Evolutionary conservation across 73 alveolate genomes (phyloP), one percentile per base, ranked within the genome.

Genomic region (Tetrahymena elliotti): DNA sequence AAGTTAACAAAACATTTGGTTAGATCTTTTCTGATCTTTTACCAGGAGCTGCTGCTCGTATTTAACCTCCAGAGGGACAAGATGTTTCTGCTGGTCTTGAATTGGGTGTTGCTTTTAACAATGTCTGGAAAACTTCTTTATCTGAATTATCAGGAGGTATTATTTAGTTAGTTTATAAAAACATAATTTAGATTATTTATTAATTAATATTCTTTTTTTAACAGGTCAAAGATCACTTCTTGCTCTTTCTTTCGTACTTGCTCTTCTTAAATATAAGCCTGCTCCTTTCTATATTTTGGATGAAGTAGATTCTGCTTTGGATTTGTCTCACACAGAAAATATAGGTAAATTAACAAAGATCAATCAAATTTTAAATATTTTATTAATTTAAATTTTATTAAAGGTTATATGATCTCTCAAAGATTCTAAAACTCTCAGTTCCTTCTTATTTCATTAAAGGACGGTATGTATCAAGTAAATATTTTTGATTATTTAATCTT

Each of bases 221-320:
- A 99, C 99, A 54, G 99, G 99, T 12, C 98, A 99, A 96, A 97
- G 99, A 96, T 98, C 99, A 54, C 97, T 99, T 33, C 97, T 99
- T 54, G 99, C 99, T 18, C 96, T 98, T n/a, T 95, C 99, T 94
- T 97, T 98, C 92, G 97, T 98, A 68, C 96, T 99, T 31, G 99
- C 99, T 33, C 97, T 98, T 3, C 93, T 82, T 31, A 97, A 97
- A 94, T 97, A 96, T 94, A 98, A 98, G 52, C 99, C 99, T 41
- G 99, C 99, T 41, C 99, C 99, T 35, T 95, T 99, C 94, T 99
- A 99, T 96, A 99, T 99, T 95, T 98, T 99, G 88, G 99, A 99
- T 98, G 99, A 99, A 97, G 98, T 99, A 93, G 99, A 99, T 95
- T 99, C 99, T 4, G 99, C 99, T 38, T 96, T 99, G 84, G 99